These are phyloP conservation scores for Canna indica DNA, from an alignment of 176 grass and related monocot species.

Conservation along the genomic window DNA sequence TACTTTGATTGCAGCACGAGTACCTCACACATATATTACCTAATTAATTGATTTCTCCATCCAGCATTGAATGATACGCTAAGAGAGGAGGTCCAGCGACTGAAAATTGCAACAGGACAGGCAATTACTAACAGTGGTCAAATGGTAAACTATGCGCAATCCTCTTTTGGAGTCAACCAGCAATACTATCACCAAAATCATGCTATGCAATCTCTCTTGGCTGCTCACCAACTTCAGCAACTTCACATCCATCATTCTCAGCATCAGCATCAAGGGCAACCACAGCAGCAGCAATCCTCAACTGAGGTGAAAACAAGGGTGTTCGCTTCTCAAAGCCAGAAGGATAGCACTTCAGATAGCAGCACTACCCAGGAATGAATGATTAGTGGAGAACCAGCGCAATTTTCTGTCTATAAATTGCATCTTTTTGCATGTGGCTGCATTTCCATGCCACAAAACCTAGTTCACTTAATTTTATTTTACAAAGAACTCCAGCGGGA, in stretches of 20 bases:
- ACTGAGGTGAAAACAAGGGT: conserved; percentile 57
- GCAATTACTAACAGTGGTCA: conserved; percentile 35
- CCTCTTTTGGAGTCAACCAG: conserved; percentile 29
- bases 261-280: conserved; percentile 49
- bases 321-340: conserved; percentile 12
- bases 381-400: too few relatives aligned
- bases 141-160: conserved; percentile 40
- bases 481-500: neutral
- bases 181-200: conserved; percentile 61
- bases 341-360: conserved; percentile 19
- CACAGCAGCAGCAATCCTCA: conserved; percentile 27
- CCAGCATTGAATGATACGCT: conserved; percentile 73
- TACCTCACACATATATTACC: neutral
- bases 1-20: neutral
- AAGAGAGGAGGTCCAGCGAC: conserved; percentile 72
- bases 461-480: neutral
- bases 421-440: neutral
- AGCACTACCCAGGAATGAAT: neutral
- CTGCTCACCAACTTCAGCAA: conserved; percentile 74
- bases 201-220: conserved; percentile 52
- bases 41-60: conserved; percentile 13
- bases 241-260: conserved; percentile 65
- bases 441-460: neutral
- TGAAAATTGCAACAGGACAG: conserved; percentile 79
- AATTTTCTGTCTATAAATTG: neutral